Conservation (phyloP, 495 filamentous ascomycete species). For the Penicillium nucicola region DNA sequence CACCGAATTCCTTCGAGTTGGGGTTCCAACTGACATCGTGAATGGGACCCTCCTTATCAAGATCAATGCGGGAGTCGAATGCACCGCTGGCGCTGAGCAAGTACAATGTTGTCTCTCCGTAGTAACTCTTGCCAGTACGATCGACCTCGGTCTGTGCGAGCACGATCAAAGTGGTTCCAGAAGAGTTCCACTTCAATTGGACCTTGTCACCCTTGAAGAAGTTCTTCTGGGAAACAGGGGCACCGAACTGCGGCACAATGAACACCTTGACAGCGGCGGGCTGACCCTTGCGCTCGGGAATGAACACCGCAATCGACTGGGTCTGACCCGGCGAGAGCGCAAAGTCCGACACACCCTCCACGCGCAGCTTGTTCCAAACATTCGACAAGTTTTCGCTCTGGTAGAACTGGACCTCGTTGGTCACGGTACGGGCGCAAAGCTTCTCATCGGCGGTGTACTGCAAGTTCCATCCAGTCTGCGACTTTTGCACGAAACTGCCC, state of each 20-base stretch:
- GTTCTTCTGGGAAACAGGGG: constrained; percentile 88
- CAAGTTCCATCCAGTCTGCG: constrained; percentile 92
- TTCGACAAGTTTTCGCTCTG: constrained; percentile 76
- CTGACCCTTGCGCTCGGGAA: constrained; percentile 94
- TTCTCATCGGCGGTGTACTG: constrained; percentile 93
- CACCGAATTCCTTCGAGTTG: constrained; percentile 93
- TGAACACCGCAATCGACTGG: constrained; percentile 86
- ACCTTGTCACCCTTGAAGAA: constrained; percentile 99
- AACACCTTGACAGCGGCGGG: constrained; percentile 92
- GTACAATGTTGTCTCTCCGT: constrained; percentile 97
- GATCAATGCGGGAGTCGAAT: constrained; percentile 85
- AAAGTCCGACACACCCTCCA: constrained; percentile 89
- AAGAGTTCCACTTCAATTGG: constrained; percentile 92
- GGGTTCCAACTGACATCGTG: constrained; percentile 98
- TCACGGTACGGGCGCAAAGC: constrained; percentile 88
- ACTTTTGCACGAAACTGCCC: constrained; percentile 90
- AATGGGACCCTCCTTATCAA: constrained; percentile 96
- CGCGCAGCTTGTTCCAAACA: constrained; percentile 92
- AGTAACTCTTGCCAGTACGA: constrained; percentile 97
- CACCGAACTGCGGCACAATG: constrained; percentile 79
- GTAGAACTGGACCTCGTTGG: constrained; percentile 97
- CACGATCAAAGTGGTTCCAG: constrained; percentile 87
- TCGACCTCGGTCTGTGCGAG: constrained; percentile 98
- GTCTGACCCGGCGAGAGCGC: constrained; percentile 83
- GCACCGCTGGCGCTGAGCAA: constrained; percentile 86